Evolutionary conservation across 2,329 filamentous ascomycete species (phyloP), one percentile per base, ranked within the genome.

Genomic region (Ciborinia camelliae): DNA sequence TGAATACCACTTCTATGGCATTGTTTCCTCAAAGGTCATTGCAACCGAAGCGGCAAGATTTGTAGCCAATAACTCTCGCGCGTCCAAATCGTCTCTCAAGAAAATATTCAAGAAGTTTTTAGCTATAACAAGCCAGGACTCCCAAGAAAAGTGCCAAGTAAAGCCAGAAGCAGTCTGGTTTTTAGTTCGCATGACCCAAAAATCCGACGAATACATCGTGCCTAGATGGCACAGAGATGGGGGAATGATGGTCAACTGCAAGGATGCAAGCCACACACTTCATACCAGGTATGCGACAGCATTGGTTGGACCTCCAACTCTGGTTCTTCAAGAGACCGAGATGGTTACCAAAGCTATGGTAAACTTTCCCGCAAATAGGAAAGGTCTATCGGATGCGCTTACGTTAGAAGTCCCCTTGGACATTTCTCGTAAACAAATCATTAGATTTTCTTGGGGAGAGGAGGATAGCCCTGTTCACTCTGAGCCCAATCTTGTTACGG

Each of bases 391-490:
- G 7, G 32, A 62, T 15, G 10, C 23, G 9, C 55, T 65, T 41
- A 32, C 20, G 23, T 32, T 14, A 7, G 63, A 65, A 62, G 26
- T 12, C 2, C 32, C 50, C 6, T 12, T 62, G 4, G n/a, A n/a
- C 6, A 20, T 65, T 8, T 20, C 41, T 20, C 23, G 26, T n/a
- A 43, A 45, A 4, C 39, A 62, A 41, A 51, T 66, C 1, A 52
- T 66, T 39, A 23, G 62, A 6, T 66, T 66, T 26, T 61, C 53
- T 8, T 66, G 62, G 62, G 65, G 65, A 2, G 9, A 39, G 5
- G 39, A 62, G 8, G 65, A 65, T 14, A 48, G 35, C 20, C 65
- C 65, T 4, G 50, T 66, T 2, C 65, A 66, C n/a, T 65, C 62
- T 1, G 65, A 66, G 37, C 65, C 65, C n/a, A 23, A 66, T 45